phyloP scores from a whole-genome alignment of 345 rosid species.

The sweet orange (Citrus sinensis) region DNA sequence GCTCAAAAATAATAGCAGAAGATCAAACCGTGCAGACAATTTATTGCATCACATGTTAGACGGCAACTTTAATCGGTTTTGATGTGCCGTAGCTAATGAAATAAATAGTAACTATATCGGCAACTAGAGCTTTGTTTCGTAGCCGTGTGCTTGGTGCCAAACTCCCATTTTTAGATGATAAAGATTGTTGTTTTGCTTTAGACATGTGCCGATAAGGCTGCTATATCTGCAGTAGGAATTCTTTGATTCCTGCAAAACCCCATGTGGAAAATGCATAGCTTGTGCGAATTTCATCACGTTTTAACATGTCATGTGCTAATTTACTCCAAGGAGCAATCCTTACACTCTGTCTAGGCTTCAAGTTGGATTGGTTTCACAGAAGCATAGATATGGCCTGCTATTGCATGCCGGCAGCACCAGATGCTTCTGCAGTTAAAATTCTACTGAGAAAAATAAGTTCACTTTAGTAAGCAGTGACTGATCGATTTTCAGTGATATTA shows the following conservation, averaged over 20 bases:
- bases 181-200: background rate
- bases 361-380: background rate
- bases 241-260: background rate
- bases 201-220: background rate
- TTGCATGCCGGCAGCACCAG: background rate
- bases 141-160: slow-evolving; percentile 11
- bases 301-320: slow-evolving; percentile 18
- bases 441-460: background rate
- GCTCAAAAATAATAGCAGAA: background rate
- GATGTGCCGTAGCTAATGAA: background rate
- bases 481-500: background rate
- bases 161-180: slow-evolving; percentile 2
- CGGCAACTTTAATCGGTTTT: background rate
- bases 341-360: background rate
- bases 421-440: background rate
- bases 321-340: slow-evolving; percentile 17
- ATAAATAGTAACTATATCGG: background rate
- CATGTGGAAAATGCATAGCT: slow-evolving; percentile 10
- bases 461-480: background rate
- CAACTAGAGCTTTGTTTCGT: background rate
- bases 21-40: background rate
- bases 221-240: background rate
- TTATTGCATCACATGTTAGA: slow-evolving; percentile 6
- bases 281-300: background rate
- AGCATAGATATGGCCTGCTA: background rate